Base-by-base conservation (phyloP, 106 monocot genomes). In the Dendrobium officinale region DNA sequence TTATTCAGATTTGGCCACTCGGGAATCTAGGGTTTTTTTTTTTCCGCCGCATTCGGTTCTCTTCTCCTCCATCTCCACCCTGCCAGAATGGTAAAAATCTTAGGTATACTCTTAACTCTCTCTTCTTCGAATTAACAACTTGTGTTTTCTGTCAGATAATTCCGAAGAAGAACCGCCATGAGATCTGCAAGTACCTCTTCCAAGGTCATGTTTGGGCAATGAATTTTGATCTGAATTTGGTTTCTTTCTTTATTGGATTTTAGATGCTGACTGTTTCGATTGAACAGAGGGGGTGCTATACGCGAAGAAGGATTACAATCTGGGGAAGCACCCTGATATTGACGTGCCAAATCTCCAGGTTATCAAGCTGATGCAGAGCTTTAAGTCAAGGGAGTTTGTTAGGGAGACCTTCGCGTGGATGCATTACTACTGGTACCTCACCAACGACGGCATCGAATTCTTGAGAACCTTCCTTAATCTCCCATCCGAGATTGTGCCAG, bases 281-380 rank as follows among this genome's bases (percentile, higher is more conserved):
- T 24, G n/a, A 79, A 16, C 83, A 92, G 95, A 96, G 89, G 95
- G 95, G 7, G 95, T 96, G 10, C 79, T 93, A 37, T 95, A 86
- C 77, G 95, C 95, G 41, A 95, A 95, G 86, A 95, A 95, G 82
- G 95, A 95, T 80, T 95, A 86, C 84, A 93, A 95, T 84, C 82
- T 95, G n/a, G 86, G 86, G 42, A 96, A 96, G 86, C 96, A 96
- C 84, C 96, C 93, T 13, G 24, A 78, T 68, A 83, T 96, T 64
- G 95, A 96, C 75, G 95, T 96, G 76, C 93, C 95, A 26, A 96
- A 96, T 80, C 87, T 96, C 8, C 89, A 96, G 84, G 95, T 96
- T 79, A 93, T 96, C 54, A 96, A 96, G 84, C 82, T 96, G 80
- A 96, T 96, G 95, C 95, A 96, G 88, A 96, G 95, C 84, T 96